Evolutionary conservation across 1,284 basidiomycete species (phyloP), one percentile per base, ranked within the genome.

Genomic region (Ceratobasidium papillatum): DNA sequence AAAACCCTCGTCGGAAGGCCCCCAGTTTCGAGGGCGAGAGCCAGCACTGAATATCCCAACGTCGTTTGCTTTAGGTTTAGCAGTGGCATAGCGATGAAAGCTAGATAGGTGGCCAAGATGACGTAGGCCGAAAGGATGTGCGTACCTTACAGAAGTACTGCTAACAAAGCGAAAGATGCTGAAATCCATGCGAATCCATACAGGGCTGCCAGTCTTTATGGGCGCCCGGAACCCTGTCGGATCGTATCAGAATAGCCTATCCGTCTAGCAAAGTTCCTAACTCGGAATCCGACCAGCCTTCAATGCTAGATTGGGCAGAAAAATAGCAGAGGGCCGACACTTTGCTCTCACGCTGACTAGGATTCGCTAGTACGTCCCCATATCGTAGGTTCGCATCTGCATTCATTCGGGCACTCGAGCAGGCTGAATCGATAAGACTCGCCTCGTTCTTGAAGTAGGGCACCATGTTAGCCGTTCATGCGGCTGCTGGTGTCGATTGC

Each of bases 361-460:
- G 32, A 17, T 59, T 14, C 32, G 32, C 32, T 19, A 27, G 2
- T 30, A 22, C 19, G 36, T 4, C 56, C 34, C 52, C 11, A 59
- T 59, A 2, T 59, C 56, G 32, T 25, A 34, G 19, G 34, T 22
- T 32, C 8, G 34, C 12, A 38, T 59, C 56, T 19, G 3, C 19
- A 34, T 59, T 59, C 34, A 59, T 36, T 59, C 22, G 17, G 34
- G 56, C 56, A 32, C 56, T n/a, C 17, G 56, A 32, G 34, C 32
- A 32, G 32, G 56, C n/a, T n/a, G 56, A 32, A 59, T 59, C 56
- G 56, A 59, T 59, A 36, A 34, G 54, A n/a, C 32, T n/a, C 17
- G 54, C 54, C 12, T 27, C 54, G 32, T 27, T n/a, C 61, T 62
- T 45, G 56, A 17, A 56, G 69, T 62, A 72, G 61, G 69, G 69